Evolutionary conservation across 495 filamentous ascomycete species (phyloP), one percentile per base, ranked within the genome.

Genomic region (Neurospora sp.): DNA sequence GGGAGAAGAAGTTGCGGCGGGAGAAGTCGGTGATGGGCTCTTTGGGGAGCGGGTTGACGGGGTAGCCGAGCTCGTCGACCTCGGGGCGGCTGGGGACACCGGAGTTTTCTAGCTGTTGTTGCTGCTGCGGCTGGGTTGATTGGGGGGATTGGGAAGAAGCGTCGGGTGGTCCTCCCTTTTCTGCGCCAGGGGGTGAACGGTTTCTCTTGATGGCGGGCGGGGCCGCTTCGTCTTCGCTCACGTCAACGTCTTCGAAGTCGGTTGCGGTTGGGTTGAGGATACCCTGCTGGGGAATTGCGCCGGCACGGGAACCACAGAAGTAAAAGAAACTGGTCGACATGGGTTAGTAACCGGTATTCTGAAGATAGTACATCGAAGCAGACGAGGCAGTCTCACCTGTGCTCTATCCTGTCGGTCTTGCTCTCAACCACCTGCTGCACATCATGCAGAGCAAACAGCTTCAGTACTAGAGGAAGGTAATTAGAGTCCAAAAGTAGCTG

Each of bases 401-500:
- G 83, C 71, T 97, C 93, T 48, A 95, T 87, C 34, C 91, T 89
- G 80, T 98, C 96, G 28, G 91, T 91, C 76, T 89, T 91, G 78
- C 90, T 91, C 73, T 94, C 94, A n/a, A 97, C 91, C 4, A 92
- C 89, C 75, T 91, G 90, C 73, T 97, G 95, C 36, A 97, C 87
- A 74, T 99, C 96, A 80, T 98, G 94, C 78, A 95, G 89, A 54
- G 93, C 94, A 74, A 97, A 94, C 69, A 97, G 87, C 85, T 97
- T 98, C 19, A 99, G 85, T 19, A 97, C 90, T 36, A 99, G 83
- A 0, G 96, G 96, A 19, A 99, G 84, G 78, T 97, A 98, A 81
- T 96, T 98, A 24, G 92, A 93, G 81, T 99, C 96, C 24, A 98
- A 86, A 10, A 99, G 84, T 0, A 99, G 88, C 81, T 98, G 96